Base-by-base conservation (phyloP, 192 early-diverging fungal genomes). In the Backusella parvicylindrica region DNA sequence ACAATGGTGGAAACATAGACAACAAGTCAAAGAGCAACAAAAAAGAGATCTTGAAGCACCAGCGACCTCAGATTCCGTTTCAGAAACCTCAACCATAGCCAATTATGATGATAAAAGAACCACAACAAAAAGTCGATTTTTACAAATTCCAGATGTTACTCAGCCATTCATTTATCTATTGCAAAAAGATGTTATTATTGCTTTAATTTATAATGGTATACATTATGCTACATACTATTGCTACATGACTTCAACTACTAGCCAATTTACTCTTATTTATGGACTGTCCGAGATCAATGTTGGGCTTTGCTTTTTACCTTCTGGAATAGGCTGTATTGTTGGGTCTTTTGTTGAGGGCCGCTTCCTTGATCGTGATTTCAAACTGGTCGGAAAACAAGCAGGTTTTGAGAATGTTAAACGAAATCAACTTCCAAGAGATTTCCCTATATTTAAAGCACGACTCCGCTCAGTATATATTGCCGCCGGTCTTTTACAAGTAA, bases 251-350 rank as follows among this genome's bases (percentile, higher is more conserved):
- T 77, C 78, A 3, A 74, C 78, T 12, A 65, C 86, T 7, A 82
- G 76, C 23, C 79, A 82, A 0, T 85, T 85, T 49, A 4, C 23
- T 7, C 9, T 64, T 11, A 53, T 73, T 30, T 87, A 87, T 35
- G 31, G 73, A 28, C 33, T 85, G 68, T 71, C 37, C 30, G 82
- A 82, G 50, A 64, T 75, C 4, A 74, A 76, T 2, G 77, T 87
- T 64, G 84, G 86, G 0, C 21, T 85, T 2, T 82, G 80, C 28
- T 87, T 84, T 72, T 73, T 86, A 63, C 71, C 77, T 12, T 72
- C 72, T n/a, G 87, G 85, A 3, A 16, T 78, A 9, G 87, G 85
- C 13, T 79, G 75, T 7, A 68, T 82, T 5, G 5, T 79, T 21
- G 85, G 87, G 18, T 81, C 82, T 6, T 37, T 85, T 18, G 33